Conservation (phyloP, 2,329 filamentous ascomycete species). For the Amylocarpus encephaloides region DNA sequence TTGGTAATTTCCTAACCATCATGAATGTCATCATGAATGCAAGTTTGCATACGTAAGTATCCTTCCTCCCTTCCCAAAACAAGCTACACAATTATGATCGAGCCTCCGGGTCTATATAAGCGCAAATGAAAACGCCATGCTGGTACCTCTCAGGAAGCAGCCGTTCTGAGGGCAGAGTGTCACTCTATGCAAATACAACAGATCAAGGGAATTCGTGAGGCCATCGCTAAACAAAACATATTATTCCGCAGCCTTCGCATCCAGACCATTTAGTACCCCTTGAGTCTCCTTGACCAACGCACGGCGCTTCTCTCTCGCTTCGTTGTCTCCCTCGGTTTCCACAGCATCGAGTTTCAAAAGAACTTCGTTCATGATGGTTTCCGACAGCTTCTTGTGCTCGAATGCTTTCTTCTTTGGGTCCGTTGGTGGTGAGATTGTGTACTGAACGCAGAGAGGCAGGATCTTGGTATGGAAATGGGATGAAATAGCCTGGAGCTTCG, state of each 20-base stretch:
- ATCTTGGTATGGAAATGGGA: constrained; percentile 58
- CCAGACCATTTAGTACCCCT: constrained; percentile 57
- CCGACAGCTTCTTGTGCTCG: constrained; percentile 68
- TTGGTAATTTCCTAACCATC: no score
- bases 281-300: constrained; percentile 69
- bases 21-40: neutral
- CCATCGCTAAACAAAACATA: neutral
- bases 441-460: constrained; percentile 59
- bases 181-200: constrained; percentile 17
- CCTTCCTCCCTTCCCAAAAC: neutral
- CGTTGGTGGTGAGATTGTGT: constrained; percentile 53
- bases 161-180: constrained; percentile 3
- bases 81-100: neutral
- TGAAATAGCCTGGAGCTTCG: constrained; percentile 62
- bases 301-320: constrained; percentile 60
- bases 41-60: neutral
- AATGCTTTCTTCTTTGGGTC: constrained; percentile 64
- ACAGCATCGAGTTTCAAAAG: constrained; percentile 71
- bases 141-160: constrained; percentile 1
- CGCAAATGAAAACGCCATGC: constrained; percentile 12
- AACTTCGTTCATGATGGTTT: constrained; percentile 70
- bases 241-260: constrained; percentile 33
- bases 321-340: constrained; percentile 62
- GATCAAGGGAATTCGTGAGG: constrained; percentile 19
- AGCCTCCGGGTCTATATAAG: constrained; percentile 5